Conservation (phyloP, 257 asterid genomes). For the Ballota nigra region DNA sequence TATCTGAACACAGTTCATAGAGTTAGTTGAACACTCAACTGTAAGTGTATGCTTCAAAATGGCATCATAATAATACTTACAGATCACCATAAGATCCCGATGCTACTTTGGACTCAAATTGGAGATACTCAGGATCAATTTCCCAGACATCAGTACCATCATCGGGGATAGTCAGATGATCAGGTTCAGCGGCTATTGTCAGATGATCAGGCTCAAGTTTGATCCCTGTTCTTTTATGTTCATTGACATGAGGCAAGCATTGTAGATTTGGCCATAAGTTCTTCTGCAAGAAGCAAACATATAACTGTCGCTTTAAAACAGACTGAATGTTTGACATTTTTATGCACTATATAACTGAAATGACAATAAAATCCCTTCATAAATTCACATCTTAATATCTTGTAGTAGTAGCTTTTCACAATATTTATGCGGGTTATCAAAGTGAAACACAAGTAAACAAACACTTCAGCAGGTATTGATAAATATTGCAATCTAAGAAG, state of each 20-base stretch:
- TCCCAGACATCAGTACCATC: conserved; percentile 82
- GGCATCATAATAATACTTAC: conserved; percentile 36
- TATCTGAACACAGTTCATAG: conserved; percentile 45
- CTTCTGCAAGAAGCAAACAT: conserved; percentile 39
- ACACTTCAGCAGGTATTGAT: not conserved
- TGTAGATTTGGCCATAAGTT: conserved; percentile 39
- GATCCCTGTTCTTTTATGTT: conserved; percentile 29
- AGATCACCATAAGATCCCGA: conserved; percentile 74
- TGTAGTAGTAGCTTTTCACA: not conserved
- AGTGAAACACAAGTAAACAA: not conserved
- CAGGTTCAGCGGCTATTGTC: conserved; percentile 43
- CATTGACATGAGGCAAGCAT: conserved; percentile 37
- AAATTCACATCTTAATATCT: not conserved
- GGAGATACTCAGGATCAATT: conserved; percentile 46
- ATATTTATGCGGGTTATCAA: not conserved
- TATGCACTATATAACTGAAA: conserved; percentile 2
- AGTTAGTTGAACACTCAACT: conserved; percentile 25
- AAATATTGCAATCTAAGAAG: not conserved
- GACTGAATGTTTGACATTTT: not conserved
- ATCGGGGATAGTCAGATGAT: conserved; percentile 46
- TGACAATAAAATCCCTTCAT: not conserved
- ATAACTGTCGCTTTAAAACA: not conserved
- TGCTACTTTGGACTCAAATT: conserved; percentile 57
- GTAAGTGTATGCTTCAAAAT: conserved; percentile 20
- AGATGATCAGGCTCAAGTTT: conserved; percentile 47